Conservation (phyloP, 2,329 filamentous ascomycete species). For the Capronia epimyces region DNA sequence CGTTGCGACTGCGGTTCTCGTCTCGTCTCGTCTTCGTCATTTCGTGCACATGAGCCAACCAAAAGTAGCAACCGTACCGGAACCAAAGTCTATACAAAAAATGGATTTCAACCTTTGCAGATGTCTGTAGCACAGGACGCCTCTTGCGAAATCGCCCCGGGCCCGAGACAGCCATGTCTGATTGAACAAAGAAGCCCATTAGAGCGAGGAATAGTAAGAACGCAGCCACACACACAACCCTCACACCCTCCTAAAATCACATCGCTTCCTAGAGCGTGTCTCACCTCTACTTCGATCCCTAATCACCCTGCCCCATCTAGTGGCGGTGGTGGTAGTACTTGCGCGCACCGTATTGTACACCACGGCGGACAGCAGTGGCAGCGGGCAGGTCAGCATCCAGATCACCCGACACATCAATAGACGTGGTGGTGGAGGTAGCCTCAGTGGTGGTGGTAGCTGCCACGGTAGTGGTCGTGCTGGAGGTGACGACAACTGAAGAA, state of each 20-base stretch:
- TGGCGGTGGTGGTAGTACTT: slow-evolving; percentile 9
- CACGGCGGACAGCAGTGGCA: slow-evolving; percentile 8
- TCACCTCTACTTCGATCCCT: neutral
- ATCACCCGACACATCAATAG: slow-evolving; percentile 7
- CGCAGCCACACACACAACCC: neutral
- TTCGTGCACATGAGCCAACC: no score
- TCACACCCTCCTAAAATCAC: no score
- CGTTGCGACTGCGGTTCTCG: no score
- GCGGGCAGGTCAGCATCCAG: slow-evolving; percentile 3
- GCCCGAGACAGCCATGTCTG: no score
- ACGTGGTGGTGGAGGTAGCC: slow-evolving; percentile 3
- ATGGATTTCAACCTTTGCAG: no score
- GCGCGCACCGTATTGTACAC: slow-evolving; percentile 9
- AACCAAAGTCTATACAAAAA: no score
- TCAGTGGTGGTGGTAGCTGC: neutral
- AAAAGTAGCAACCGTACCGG: no score
- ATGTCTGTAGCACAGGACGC: no score
- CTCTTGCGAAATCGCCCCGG: no score
- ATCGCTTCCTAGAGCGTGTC: neutral
- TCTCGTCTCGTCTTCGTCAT: no score
- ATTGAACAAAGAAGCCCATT: no score
- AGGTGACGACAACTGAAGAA: neutral
- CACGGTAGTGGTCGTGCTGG: neutral
- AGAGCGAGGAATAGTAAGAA: no score
- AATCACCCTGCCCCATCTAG: slow-evolving; percentile 1